These are phyloP conservation scores for Saturnispora zaruensis DNA, from an alignment of 805 yeast species.

Conservation along the genomic window DNA sequence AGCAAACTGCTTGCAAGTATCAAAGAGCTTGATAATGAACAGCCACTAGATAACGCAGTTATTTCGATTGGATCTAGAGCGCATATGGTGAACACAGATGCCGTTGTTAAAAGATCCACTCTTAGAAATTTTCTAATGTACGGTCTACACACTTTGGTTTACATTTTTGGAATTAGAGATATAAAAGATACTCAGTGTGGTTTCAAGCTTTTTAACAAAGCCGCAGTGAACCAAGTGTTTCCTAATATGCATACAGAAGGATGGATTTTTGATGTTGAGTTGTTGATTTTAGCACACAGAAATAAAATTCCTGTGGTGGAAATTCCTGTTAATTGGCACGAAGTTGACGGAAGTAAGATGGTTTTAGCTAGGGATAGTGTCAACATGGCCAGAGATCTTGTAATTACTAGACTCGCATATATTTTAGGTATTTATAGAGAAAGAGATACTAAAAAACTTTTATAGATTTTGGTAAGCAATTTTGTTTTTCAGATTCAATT, in stretches of 20 bases:
- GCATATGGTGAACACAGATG: constrained; percentile 92
- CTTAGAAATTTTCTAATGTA: constrained; percentile 89
- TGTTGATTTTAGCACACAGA: constrained; percentile 68
- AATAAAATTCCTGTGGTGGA: constrained; percentile 63
- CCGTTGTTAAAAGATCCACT: constrained; percentile 89
- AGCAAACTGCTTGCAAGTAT: constrained; percentile 40
- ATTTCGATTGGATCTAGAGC: constrained; percentile 91
- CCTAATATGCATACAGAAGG: constrained; percentile 94
- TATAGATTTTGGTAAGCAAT: background rate
- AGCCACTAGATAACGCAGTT: constrained; percentile 34
- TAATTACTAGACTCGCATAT: constrained; percentile 85
- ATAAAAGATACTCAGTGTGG: constrained; percentile 97
- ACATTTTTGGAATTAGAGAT: constrained; percentile 76
- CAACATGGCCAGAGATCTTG: constrained; percentile 88
- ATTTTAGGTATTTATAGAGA: constrained; percentile 65
- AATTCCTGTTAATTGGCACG: constrained; percentile 92
- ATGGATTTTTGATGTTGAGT: constrained; percentile 97
- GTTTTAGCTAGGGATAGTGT: constrained; percentile 86
- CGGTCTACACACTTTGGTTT: constrained; percentile 80
- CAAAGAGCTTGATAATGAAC: constrained; percentile 17
- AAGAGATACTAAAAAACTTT: constrained; percentile 5
- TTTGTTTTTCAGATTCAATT: background rate
- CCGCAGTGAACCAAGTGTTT: constrained; percentile 57
- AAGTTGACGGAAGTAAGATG: constrained; percentile 90
- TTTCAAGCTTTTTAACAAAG: constrained; percentile 78